Conservation (phyloP, 192 early-diverging fungal species). For the Umbelopsis ramanniana region DNA sequence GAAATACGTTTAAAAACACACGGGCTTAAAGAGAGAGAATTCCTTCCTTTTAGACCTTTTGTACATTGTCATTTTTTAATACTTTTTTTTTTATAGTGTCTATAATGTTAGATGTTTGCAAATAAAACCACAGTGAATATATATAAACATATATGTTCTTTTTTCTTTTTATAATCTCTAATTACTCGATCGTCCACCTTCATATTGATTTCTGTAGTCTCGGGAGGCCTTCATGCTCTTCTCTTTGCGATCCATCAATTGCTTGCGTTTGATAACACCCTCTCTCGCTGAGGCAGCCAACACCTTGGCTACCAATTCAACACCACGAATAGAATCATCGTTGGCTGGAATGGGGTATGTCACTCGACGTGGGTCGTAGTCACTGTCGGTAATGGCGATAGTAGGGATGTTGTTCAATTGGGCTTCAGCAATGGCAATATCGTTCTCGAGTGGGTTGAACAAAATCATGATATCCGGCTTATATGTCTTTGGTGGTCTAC, state of each 20-base stretch:
- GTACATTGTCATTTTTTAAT: conserved; percentile 12
- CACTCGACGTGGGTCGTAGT: conserved; percentile 83
- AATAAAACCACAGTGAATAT: background rate
- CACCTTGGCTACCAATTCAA: conserved; percentile 83
- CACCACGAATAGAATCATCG: conserved; percentile 81
- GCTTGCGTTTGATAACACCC: conserved; percentile 52
- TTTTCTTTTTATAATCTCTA: background rate
- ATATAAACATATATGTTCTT: too few relatives aligned
- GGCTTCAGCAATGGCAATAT: conserved; percentile 81
- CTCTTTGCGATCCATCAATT: conserved; percentile 39
- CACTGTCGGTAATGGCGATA: conserved; percentile 90
- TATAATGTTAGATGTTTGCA: conserved; percentile 8
- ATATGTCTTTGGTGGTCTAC: conserved; percentile 50
- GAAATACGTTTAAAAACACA: too few relatives aligned
- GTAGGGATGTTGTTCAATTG: conserved; percentile 80
- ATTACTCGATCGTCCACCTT: conserved; percentile 9
- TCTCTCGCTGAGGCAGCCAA: conserved; percentile 72
- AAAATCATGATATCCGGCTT: conserved; percentile 85
- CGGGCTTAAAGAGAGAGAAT: background rate
- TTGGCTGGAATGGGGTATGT: conserved; percentile 95
- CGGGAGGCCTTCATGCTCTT: conserved; percentile 19
- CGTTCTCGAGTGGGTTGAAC: conserved; percentile 83
- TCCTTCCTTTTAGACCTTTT: background rate
- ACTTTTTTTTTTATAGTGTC: conserved; percentile 17
- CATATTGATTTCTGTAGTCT: conserved; percentile 16